These are phyloP conservation scores for Exophiala mesophila DNA, from an alignment of 2,329 filamentous ascomycete genomes.

Conservation along the genomic window DNA sequence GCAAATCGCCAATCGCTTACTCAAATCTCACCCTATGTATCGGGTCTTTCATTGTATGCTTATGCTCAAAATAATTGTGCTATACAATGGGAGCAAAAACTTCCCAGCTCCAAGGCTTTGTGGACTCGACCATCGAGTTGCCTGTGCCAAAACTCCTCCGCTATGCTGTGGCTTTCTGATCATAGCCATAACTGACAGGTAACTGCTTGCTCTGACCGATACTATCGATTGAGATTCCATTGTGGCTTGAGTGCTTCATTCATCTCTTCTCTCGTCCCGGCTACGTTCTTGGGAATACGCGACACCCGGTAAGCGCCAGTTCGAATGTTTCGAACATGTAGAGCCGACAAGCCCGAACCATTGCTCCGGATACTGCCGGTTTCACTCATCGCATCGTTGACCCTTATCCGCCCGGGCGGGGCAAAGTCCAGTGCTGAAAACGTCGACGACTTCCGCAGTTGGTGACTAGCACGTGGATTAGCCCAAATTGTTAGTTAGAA, in stretches of 20 bases:
- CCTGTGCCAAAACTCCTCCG: slow-evolving; percentile 12
- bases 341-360: slow-evolving; percentile 69
- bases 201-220: no score
- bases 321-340: slow-evolving; percentile 67
- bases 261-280: slow-evolving; percentile 70
- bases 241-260: slow-evolving; percentile 52
- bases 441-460: slow-evolving; percentile 45
- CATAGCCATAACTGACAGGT: no score
- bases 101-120: not conserved
- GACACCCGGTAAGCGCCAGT: slow-evolving; percentile 81
- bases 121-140: not conserved
- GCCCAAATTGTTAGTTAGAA: no score
- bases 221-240: slow-evolving; percentile 45
- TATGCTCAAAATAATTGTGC: no score
- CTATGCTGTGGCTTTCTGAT: slow-evolving; percentile 15
- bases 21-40: no score
- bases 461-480: slow-evolving; percentile 42
- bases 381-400: slow-evolving; percentile 39
- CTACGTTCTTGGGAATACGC: slow-evolving; percentile 72
- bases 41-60: no score
- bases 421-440: slow-evolving; percentile 48
- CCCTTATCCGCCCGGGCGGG: slow-evolving; percentile 45
- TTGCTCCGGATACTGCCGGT: slow-evolving; percentile 59
- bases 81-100: no score
- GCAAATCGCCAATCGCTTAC: no score